These are phyloP conservation scores for Geranium rotundifolium DNA, from an alignment of 345 rosid genomes.

Conservation along the genomic window DNA sequence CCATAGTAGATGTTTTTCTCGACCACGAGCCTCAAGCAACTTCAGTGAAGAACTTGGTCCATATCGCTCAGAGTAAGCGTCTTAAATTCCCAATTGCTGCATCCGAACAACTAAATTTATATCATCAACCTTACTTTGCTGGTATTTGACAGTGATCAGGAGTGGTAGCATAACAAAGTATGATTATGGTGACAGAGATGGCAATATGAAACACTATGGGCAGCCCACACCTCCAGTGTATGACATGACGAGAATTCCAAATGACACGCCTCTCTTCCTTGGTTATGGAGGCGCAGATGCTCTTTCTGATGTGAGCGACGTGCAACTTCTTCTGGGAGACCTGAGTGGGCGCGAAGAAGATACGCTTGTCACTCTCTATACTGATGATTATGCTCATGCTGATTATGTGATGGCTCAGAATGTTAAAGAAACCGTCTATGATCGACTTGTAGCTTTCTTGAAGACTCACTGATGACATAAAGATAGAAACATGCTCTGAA, in stretches of 20 bases:
- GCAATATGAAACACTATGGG: constrained; percentile 35
- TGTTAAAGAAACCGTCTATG: constrained; percentile 28
- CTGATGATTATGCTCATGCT: constrained; percentile 31
- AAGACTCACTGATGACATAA: constrained; percentile 10
- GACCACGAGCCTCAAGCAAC: constrained; percentile 46
- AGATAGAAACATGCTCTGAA: too few species aligned
- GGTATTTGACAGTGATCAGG: constrained; percentile 27
- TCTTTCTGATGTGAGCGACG: constrained; percentile 32
- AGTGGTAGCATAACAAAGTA: constrained; percentile 35
- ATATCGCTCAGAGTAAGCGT: constrained; percentile 42
- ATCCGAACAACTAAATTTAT: too few species aligned
- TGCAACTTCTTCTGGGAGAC: constrained; percentile 20
- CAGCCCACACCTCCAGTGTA: constrained; percentile 43
- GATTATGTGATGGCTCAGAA: constrained; percentile 33
- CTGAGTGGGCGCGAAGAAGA: constrained; percentile 29
- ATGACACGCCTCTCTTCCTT: constrained; percentile 31
- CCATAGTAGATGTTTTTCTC: constrained; percentile 23
- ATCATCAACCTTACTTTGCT: too few species aligned
- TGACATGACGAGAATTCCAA: constrained; percentile 34
- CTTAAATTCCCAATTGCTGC: neutral
- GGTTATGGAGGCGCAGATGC: constrained; percentile 37
- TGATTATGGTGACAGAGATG: constrained; percentile 26
- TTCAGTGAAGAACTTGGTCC: constrained; percentile 47
- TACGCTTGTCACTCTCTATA: constrained; percentile 26
- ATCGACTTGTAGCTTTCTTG: constrained; percentile 34